phyloP scores from a whole-genome alignment of 345 rosid species.

The Camelina neglecta region DNA sequence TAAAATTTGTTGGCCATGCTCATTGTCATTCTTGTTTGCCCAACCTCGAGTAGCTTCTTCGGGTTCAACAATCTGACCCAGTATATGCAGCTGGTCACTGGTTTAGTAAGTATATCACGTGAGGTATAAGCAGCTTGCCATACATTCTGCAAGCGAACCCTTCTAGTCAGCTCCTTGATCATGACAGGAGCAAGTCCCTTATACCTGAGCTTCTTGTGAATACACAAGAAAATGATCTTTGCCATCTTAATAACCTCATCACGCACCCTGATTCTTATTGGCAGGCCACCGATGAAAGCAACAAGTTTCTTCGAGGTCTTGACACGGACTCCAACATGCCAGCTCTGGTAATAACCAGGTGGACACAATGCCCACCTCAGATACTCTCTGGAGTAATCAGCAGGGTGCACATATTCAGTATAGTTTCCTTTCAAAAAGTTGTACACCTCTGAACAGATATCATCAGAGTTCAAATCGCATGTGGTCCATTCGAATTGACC shows the following conservation, averaged over 20 bases:
- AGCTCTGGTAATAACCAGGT: slow-evolving; percentile 63
- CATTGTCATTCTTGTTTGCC: slow-evolving; percentile 73
- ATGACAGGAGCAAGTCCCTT: slow-evolving; percentile 78
- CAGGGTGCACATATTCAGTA: slow-evolving; percentile 56
- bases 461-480: slow-evolving; percentile 65
- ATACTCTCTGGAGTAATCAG: slow-evolving; percentile 78
- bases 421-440: slow-evolving; percentile 66
- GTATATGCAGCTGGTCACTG: slow-evolving; percentile 69
- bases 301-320: slow-evolving; percentile 71
- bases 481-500: slow-evolving; percentile 47
- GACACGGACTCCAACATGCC: slow-evolving; percentile 80
- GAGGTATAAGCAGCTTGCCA: slow-evolving; percentile 80
- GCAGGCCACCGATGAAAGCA: slow-evolving; percentile 75
- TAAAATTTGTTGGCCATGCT: slow-evolving; percentile 71
- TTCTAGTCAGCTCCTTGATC: slow-evolving; percentile 82
- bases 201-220: slow-evolving; percentile 76
- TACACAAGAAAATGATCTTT: slow-evolving; percentile 75
- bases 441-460: slow-evolving; percentile 60
- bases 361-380: slow-evolving; percentile 76
- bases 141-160: slow-evolving; percentile 73
- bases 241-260: slow-evolving; percentile 72
- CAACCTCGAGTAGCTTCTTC: slow-evolving; percentile 60
- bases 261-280: slow-evolving; percentile 68
- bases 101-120: slow-evolving; percentile 67
- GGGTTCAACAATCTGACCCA: slow-evolving; percentile 85